Evolutionary conservation across 1,284 basidiomycete genomes (phyloP).

Genomic region (Trametes hirsuta): DNA sequence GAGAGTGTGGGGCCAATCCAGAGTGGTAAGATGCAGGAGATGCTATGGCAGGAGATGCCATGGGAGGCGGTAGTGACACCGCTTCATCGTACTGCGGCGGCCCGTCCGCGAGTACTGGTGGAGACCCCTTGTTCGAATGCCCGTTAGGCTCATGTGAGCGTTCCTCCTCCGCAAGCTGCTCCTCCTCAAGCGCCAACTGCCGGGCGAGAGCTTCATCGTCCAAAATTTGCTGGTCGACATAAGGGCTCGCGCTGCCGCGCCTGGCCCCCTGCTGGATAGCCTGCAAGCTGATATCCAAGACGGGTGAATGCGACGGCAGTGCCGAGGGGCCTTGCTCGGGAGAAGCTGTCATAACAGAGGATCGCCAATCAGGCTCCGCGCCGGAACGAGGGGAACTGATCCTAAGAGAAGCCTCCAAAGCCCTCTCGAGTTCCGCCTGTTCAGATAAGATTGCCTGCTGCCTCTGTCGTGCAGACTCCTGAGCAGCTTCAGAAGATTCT

Average conservation of each 20-base stretch:
- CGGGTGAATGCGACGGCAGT: constrained; percentile 5
- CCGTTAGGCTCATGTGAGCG: background rate
- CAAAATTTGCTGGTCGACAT: constrained; percentile 30
- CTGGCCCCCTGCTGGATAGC: background rate
- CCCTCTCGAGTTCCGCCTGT: constrained; percentile 66
- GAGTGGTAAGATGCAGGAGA: constrained; percentile 15
- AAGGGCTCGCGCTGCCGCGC: background rate
- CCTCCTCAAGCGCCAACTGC: constrained; percentile 38
- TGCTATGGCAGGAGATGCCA: constrained; percentile 3
- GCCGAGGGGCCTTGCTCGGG: constrained; percentile 18
- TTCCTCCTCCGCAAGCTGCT: constrained; percentile 21
- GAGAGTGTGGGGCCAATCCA: background rate
- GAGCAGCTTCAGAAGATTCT: constrained; percentile 45
- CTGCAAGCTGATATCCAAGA: background rate
- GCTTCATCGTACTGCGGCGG: constrained; percentile 26
- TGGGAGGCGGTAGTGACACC: constrained; percentile 6
- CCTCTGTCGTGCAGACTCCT: constrained; percentile 46
- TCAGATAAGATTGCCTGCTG: constrained; percentile 45
- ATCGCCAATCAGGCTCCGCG: constrained; percentile 6
- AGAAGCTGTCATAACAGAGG: constrained; percentile 12
- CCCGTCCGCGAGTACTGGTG: background rate
- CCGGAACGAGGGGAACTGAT: constrained; percentile 2
- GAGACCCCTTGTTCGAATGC: background rate
- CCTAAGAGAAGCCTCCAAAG: constrained; percentile 59
- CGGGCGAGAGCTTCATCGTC: constrained; percentile 42